Evolutionary conservation across 805 yeast genomes (phyloP), one percentile per base, ranked within the genome.

Genomic region (Jamesozyma hellenica): DNA sequence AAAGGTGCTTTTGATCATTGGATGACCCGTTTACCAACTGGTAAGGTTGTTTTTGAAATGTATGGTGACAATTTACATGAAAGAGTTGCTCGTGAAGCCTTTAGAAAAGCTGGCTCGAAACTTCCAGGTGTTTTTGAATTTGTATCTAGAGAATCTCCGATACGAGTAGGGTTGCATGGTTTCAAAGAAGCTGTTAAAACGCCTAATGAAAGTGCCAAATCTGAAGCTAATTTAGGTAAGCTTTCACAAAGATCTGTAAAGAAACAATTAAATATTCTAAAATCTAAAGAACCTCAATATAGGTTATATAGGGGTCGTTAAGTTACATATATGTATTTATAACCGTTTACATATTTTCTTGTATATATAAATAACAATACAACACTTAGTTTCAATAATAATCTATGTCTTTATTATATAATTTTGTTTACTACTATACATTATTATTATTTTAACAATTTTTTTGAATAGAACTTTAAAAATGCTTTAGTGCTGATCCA

Each of bases 1-100:
- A 92, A 92, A 65, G 98, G 98, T 65, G 81, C 88, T 0, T 90
- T 92, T 58, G 95, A 86, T 55, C 92, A 86, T 67, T 92, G 97
- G 97, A 94, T 94, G 53, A 83, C 79, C 27, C 77, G 98, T 54
- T 92, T 92, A 12, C 94, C 97, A 31, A 88, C 96, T 0, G 98
- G 98, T 3, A 88, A 87, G 56, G 78, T 92, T 32, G 68, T 88
- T 17, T 86, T 88, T 56, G 98, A 92, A 66, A 77, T 88, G 56
- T 68, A 66, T 31, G 82, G 81, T 46, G 80, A 77, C 14, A 67
- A 74, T 46, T 71, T 90, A 51, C 97, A 92, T 62, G 95, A 85
- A 57, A 77, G 75, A 48, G 84, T 85, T 17, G 97, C 96, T 19
- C 75, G 83, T 51, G 96, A 90, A 51, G 92, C 94, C 0, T 73